Base-by-base conservation (phyloP, 768 basidiomycete genomes). In the Termitomyces sp. region DNA sequence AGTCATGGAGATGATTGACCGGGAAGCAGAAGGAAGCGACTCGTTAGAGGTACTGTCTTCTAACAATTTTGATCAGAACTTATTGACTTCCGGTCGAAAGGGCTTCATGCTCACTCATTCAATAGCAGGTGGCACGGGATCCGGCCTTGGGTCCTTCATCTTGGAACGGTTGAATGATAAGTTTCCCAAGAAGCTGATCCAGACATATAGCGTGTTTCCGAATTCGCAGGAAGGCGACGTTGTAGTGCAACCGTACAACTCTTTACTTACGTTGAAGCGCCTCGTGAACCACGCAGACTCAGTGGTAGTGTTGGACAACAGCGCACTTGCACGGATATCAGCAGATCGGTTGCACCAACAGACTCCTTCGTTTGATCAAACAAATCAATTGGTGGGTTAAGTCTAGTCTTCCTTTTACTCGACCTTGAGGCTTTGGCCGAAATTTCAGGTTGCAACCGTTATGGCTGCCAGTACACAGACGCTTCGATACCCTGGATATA, bases 81-180 rank as follows among this genome's bases (percentile, higher is more conserved):
- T 14, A 55, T 35, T 56, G 23, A 57, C 12, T 40, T 36, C 7
- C 4, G 28, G 16, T 43, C 8, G 20, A 18, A 69, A 98, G 97
- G 97, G 95, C 3, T 98, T 99, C 76, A 97, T 98, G 93, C 79
- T 96, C 48, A 91, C 97, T 80, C 97, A 98, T 70, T 98, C 96
- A 18, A 99, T 98, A 72, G 97, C 97, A 38, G 97, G 97, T 40
- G 97, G 97, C 8, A 99, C 97, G 3, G 97, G 97, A 20, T 98
- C 97, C 0, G 97, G 97, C 1, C 85, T 99, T 5, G 97, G 97
- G 36, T 99, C 97, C n/a, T 98, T 93, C 76, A 78, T 98, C 18
- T 86, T 99, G 56, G 97, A 98, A 75, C 86, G 97, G 30, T 77
- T 98, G 46, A 96, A 95, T 74, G 97, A 99, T 75, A 91, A 90